Evolutionary conservation across 768 basidiomycete genomes (phyloP).

Genomic region (Austroboletus festivus): DNA sequence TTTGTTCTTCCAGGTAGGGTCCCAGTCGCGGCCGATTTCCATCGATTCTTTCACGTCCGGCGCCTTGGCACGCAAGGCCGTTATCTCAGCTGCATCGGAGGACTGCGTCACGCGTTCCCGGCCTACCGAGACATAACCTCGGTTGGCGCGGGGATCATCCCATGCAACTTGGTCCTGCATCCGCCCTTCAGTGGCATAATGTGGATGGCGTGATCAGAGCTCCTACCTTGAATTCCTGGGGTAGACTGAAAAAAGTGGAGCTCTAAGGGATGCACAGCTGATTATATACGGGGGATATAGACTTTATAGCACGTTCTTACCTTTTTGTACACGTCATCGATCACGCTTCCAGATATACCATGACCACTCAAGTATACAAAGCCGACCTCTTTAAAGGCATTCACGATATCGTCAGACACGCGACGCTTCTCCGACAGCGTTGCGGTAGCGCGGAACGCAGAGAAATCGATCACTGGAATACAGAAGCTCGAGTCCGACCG

Average conservation of each 20-base stretch:
- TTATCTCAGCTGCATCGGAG: conserved; percentile 68
- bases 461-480: conserved; percentile 80
- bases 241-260: conserved; percentile 68
- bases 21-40: conserved; percentile 89
- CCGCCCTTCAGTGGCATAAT: neutral
- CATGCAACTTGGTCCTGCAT: conserved; percentile 62
- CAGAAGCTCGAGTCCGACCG: conserved; percentile 43
- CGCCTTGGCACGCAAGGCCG: conserved; percentile 63
- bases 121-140: conserved; percentile 79
- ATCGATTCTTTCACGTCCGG: conserved; percentile 85
- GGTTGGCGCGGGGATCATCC: conserved; percentile 83
- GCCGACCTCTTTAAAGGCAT: conserved; percentile 76
- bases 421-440: conserved; percentile 53
- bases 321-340: conserved; percentile 64
- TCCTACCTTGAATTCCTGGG: conserved; percentile 56
- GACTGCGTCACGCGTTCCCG: conserved; percentile 82
- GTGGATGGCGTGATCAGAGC: neutral
- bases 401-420: conserved; percentile 65
- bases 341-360: conserved; percentile 57
- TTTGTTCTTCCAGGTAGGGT: conserved; percentile 69
- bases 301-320: conserved; percentile 34
- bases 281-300: neutral
- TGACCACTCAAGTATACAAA: conserved; percentile 78
- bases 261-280: conserved; percentile 47
- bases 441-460: conserved; percentile 55